Conservation (phyloP, 768 basidiomycete genomes). For the Clitopilus passeckerianus region DNA sequence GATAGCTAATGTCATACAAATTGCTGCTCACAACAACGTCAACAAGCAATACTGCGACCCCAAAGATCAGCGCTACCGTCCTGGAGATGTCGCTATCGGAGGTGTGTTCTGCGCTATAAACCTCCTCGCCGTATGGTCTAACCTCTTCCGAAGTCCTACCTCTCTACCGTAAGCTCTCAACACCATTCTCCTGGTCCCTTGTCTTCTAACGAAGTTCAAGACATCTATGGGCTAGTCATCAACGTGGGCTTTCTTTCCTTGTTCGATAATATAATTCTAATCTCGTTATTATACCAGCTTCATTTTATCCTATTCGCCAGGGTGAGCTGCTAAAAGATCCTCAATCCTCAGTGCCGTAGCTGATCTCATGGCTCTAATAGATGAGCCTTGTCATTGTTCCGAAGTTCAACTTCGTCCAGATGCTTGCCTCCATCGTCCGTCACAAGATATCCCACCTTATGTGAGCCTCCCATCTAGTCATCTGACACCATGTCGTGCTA, state of each 20-base stretch:
- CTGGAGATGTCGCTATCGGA: slow-evolving; percentile 57
- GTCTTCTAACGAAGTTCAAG: slow-evolving; percentile 18
- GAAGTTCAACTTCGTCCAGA: slow-evolving; percentile 58
- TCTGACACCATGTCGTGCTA: not conserved
- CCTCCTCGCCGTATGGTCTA: not conserved
- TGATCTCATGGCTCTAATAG: slow-evolving; percentile 13
- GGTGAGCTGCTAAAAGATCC: slow-evolving; percentile 27
- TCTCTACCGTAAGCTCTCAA: slow-evolving; percentile 45
- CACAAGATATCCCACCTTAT: slow-evolving; percentile 54
- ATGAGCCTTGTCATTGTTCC: slow-evolving; percentile 54
- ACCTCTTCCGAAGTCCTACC: slow-evolving; percentile 41
- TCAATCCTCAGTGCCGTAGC: not conserved
- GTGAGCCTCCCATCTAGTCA: slow-evolving; percentile 17
- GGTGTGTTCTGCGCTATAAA: slow-evolving; percentile 29
- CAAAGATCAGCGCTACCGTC: slow-evolving; percentile 47
- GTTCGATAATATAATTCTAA: too few relatives aligned
- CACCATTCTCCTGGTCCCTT: not conserved
- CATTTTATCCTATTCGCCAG: slow-evolving; percentile 53
- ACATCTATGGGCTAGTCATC: slow-evolving; percentile 65
- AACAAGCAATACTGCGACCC: slow-evolving; percentile 37
- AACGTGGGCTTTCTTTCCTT: slow-evolving; percentile 30
- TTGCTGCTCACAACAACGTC: slow-evolving; percentile 47
- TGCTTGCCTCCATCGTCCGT: slow-evolving; percentile 55
- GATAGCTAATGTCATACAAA: slow-evolving; percentile 60
- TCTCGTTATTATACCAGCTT: slow-evolving; percentile 27